Evolutionary conservation across 164 flowering plant species (phyloP), one percentile per base, ranked within the genome.

Genomic region (Vitis labrusca): DNA sequence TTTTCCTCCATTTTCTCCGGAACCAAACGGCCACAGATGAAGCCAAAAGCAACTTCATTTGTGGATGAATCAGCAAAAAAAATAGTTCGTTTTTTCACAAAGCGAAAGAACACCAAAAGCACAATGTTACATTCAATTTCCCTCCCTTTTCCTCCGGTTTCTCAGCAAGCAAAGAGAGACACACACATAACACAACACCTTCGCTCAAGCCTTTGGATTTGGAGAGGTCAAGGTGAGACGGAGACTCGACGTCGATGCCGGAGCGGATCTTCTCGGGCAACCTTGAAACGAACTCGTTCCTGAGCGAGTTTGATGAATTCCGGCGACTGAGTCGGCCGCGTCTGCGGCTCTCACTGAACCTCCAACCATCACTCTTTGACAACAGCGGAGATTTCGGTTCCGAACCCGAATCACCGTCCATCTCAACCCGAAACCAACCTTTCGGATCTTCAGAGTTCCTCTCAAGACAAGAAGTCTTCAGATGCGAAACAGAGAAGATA

Each of bases 251-350:
- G 57, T 86, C 90, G 7, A 80, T 6, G 3, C 77, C 79, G 37
- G 81, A 44, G 9, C 75, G 77, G n/a, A 84, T 70, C 59, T 85
- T 85, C 1, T 76, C 81, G 8, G 89, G 87, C 70, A 86, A 71
- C 56, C 73, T 79, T 10, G 87, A 63, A 9, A 84, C 53, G 71
- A 86, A 86, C 19, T 75, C 87, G 51, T 9, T 62, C 70, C 80
- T 73, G 44, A 86, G 66, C 11, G 82, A 50, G 70, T 59, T 75
- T 10, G 74, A 70, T 16, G 87, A 84, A 70, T 78, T 53, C 15
- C 77, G 50, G 16, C 84, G 74, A 52, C 59, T 50, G 19, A 76
- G 75, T 19, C 63, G 30, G 12, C 66, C 56, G 23, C 72, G 70
- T 47, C 53, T 17, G 16, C 69, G 27, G 3, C 44, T 52, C 3